Evolutionary conservation across 1,139 yeast species (phyloP).

Genomic region (Sugiyamaella pinicola): DNA sequence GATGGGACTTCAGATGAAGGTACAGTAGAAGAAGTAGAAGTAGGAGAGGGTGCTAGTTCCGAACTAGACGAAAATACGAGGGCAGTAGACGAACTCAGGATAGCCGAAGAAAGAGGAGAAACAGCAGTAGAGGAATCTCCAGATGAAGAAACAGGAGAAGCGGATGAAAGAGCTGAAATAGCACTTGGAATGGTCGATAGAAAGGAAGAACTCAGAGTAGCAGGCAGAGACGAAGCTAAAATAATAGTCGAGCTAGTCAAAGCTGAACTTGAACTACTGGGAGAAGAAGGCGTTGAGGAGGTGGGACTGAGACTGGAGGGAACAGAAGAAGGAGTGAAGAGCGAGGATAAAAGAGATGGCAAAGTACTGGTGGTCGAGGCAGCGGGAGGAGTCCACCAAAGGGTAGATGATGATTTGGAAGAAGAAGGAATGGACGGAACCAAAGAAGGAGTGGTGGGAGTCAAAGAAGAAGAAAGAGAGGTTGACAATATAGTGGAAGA

Average conservation of each 20-base stretch:
- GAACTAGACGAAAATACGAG: too few species aligned
- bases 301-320: too few species aligned
- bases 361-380: too few species aligned
- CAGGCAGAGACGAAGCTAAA: neutral
- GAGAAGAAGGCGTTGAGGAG: too few species aligned
- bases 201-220: neutral
- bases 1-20: slow-evolving; percentile 6
- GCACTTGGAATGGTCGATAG: neutral
- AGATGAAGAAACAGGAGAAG: too few species aligned
- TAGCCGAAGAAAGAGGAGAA: neutral
- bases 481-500: slow-evolving; percentile 14
- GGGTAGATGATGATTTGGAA: too few species aligned
- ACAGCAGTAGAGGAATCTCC: slow-evolving; percentile 6
- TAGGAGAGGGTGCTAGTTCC: slow-evolving; percentile 18
- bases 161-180: too few species aligned
- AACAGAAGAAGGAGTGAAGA: too few species aligned
- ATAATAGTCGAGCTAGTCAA: slow-evolving; percentile 4
- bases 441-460: slow-evolving; percentile 12
- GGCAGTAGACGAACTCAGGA: slow-evolving; percentile 14
- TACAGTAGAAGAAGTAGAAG: slow-evolving; percentile 12
- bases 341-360: too few species aligned
- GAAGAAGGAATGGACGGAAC: too few species aligned
- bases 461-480: neutral
- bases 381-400: too few species aligned
- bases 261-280: neutral